A percentile compares a stretch with the other conserved stretches of the same genome.
Evolutionary conservation across 805 yeast species (phyloP).

Genomic region (Teunomyces aglyptinius): DNA sequence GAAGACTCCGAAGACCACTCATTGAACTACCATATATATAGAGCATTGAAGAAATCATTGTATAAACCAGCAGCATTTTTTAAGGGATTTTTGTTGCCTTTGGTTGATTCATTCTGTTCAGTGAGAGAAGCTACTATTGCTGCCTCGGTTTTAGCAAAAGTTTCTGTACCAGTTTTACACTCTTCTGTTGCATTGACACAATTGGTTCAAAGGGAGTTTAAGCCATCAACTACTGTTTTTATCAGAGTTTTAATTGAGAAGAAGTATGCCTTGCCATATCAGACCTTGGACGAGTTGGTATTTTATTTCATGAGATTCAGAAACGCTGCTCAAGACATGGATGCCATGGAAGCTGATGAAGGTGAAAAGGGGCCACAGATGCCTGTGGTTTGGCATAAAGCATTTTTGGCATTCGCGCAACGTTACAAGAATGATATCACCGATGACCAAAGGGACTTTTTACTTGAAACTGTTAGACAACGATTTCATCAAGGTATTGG

Average conservation of each 20-base stretch:
- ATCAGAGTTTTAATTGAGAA: slow-evolving; percentile 88
- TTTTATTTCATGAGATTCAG: slow-evolving; percentile 93
- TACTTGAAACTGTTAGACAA: slow-evolving; percentile 85
- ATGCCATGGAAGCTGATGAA: slow-evolving; percentile 36
- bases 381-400: slow-evolving; percentile 98
- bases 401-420: slow-evolving; percentile 91
- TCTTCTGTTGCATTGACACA: slow-evolving; percentile 94
- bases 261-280: slow-evolving; percentile 95
- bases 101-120: slow-evolving; percentile 84
- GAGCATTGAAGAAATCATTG: slow-evolving; percentile 86
- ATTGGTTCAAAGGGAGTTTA: slow-evolving; percentile 73
- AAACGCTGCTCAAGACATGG: slow-evolving; percentile 47
- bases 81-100: slow-evolving; percentile 91
- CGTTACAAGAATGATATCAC: slow-evolving; percentile 96
- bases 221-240: slow-evolving; percentile 87
- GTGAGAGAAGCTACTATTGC: slow-evolving; percentile 94
- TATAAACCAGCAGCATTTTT: slow-evolving; percentile 98
- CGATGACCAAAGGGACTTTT: slow-evolving; percentile 95
- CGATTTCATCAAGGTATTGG: slow-evolving; percentile 87
- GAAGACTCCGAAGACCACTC: slow-evolving; percentile 74
- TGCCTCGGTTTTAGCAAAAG: slow-evolving; percentile 84
- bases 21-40: slow-evolving; percentile 87
- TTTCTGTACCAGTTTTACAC: slow-evolving; percentile 91
- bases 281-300: slow-evolving; percentile 90
- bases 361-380: slow-evolving; percentile 52